A percentile compares a stretch with the other conserved stretches of the same genome.
Conservation (phyloP, 495 filamentous ascomycete species). For the Immersiella caudata region DNA sequence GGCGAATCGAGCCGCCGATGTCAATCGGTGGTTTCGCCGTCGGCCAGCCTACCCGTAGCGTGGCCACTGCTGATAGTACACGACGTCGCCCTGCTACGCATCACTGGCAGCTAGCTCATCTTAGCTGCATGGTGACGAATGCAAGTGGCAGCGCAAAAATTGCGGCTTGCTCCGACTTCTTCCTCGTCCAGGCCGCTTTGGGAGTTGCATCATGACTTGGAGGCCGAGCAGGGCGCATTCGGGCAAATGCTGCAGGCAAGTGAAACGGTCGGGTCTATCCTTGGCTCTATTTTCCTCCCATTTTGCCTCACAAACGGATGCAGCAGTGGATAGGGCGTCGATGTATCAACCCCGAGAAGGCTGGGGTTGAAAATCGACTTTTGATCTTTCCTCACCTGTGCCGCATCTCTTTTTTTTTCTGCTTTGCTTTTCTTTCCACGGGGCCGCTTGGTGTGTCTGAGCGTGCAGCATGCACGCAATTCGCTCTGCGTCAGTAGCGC, state of each 20-base stretch:
- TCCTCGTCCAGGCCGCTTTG: not conserved
- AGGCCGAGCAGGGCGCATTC: not conserved
- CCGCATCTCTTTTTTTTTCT: not conserved
- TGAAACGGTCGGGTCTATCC: not conserved
- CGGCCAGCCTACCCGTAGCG: conserved; percentile 3
- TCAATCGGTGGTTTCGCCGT: not conserved
- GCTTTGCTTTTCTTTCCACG: not conserved
- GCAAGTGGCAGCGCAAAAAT: not conserved
- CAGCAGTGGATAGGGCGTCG: not conserved
- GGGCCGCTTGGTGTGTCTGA: conserved; percentile 20
- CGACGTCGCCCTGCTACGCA: not conserved
- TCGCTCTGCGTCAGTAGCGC: conserved; percentile 9
- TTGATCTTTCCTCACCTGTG: not conserved
- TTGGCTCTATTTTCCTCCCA: not conserved
- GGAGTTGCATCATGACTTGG: not conserved
- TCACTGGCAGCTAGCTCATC: not conserved
- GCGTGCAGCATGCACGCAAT: conserved; percentile 30
- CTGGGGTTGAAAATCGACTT: not conserved
- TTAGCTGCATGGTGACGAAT: not conserved
- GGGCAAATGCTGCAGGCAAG: not conserved
- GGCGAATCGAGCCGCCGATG: not conserved
- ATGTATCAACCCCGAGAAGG: not conserved
- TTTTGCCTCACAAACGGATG: not conserved
- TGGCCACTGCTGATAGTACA: not conserved
- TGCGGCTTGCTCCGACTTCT: not conserved